Evolutionary conservation across 352 stramenopile genomes (phyloP).

Genomic region (Pythium guiyangense): DNA sequence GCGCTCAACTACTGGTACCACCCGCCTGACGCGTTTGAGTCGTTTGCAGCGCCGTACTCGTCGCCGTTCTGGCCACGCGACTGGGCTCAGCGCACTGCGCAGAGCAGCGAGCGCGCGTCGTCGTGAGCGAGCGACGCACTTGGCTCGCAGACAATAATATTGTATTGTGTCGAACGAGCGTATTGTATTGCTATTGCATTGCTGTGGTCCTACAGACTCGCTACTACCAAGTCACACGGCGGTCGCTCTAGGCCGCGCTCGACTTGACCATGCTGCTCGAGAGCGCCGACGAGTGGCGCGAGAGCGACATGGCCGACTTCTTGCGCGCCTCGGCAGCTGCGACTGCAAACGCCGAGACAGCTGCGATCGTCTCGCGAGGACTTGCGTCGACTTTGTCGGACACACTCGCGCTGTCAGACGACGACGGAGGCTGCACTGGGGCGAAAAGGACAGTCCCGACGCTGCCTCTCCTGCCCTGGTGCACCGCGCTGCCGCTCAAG

Average conservation of each 20-base stretch:
- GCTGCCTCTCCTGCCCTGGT: constrained; percentile 5
- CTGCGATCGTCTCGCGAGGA: constrained; percentile 28
- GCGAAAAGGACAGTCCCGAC: constrained; percentile 15
- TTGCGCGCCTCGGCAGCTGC: constrained; percentile 45
- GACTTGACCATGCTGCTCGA: constrained; percentile 14
- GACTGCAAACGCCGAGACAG: constrained; percentile 46
- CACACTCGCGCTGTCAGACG: too few relatives aligned
- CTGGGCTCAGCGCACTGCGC: constrained; percentile 44
- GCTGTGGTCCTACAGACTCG: neutral
- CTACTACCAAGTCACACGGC: too few relatives aligned
- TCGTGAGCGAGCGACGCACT: neutral
- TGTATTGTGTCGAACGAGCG: neutral
- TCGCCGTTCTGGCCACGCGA: constrained; percentile 68
- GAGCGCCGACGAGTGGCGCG: constrained; percentile 30
- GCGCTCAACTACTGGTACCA: constrained; percentile 91
- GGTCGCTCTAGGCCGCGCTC: too few relatives aligned
- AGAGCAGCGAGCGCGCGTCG: neutral
- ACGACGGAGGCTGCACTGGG: too few relatives aligned
- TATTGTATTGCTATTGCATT: constrained; percentile 1
- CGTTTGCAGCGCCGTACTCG: constrained; percentile 70
- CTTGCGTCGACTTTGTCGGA: neutral
- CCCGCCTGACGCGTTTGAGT: constrained; percentile 59
- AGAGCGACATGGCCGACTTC: constrained; percentile 50
- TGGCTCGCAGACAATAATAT: neutral
- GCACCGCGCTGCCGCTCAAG: neutral